phyloP scores from a whole-genome alignment of 2,329 filamentous ascomycete species.

The Apiospora rasikravindrae region DNA sequence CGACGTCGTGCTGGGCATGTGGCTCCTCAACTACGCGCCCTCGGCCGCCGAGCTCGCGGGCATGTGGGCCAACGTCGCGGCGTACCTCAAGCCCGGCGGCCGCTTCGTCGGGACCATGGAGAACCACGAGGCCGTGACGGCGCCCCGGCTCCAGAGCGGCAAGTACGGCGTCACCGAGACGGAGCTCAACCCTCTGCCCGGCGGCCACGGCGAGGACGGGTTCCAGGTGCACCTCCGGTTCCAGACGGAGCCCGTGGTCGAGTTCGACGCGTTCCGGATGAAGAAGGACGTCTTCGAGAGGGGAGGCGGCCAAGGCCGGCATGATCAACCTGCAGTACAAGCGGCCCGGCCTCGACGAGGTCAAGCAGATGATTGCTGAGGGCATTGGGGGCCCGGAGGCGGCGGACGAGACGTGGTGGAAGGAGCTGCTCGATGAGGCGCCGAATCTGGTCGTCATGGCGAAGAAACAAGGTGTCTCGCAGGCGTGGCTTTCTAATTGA shows the following conservation, averaged over 20 bases:
- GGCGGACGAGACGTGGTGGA: slow-evolving; percentile 13
- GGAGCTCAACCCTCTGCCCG: slow-evolving; percentile 3
- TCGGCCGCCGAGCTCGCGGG: slow-evolving; percentile 15
- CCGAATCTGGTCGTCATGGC: slow-evolving; percentile 18
- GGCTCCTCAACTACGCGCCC: slow-evolving; percentile 21
- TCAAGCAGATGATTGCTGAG: slow-evolving; percentile 15
- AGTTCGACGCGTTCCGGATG: slow-evolving; percentile 20
- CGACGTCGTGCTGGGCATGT: slow-evolving; percentile 19
- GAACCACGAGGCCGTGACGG: slow-evolving; percentile 18
- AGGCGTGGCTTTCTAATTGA: neutral
- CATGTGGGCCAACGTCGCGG: slow-evolving; percentile 21
- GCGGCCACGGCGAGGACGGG: neutral
- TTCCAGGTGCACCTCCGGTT: slow-evolving; percentile 17
- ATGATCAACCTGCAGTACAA: slow-evolving; percentile 15
- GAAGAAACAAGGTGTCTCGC: slow-evolving; percentile 12
- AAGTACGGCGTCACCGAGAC: slow-evolving; percentile 19
- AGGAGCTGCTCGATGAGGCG: slow-evolving; percentile 17
- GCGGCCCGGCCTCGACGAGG: slow-evolving; percentile 9
- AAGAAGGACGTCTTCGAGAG: slow-evolving; percentile 18
- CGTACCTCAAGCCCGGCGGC: slow-evolving; percentile 21
- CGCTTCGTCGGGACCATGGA: slow-evolving; percentile 21
- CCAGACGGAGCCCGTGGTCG: slow-evolving; percentile 5
- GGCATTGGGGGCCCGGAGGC: slow-evolving; percentile 1
- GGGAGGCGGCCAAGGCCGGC: slow-evolving; percentile 14
- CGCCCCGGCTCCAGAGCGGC: slow-evolving; percentile 11